Conservation (phyloP, 163 green algal genomes). For the Chlorella variabilis region DNA sequence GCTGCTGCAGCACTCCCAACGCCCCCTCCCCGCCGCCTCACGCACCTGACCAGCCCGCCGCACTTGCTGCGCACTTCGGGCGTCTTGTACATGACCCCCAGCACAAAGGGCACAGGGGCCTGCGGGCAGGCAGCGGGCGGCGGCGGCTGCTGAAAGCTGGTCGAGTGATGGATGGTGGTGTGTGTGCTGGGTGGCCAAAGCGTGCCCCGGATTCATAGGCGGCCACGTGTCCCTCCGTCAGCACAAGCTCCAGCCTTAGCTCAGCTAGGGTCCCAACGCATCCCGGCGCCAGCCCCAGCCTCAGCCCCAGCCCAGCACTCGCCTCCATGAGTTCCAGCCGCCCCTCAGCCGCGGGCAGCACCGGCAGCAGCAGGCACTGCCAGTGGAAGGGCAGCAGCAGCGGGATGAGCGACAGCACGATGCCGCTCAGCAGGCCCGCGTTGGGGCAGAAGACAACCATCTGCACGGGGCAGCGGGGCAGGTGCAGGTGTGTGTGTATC, state of each 20-base stretch:
- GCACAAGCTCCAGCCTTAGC: too few relatives aligned
- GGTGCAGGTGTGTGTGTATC: too few relatives aligned
- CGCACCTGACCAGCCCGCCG: slow-evolving; percentile 24
- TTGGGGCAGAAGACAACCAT: slow-evolving; percentile 87
- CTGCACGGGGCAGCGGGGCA: slow-evolving; percentile 38
- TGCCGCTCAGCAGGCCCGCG: slow-evolving; percentile 66
- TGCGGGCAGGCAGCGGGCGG: neutral
- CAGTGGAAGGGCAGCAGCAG: slow-evolving; percentile 84
- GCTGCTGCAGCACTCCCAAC: neutral
- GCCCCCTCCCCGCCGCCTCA: neutral
- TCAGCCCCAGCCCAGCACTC: neutral
- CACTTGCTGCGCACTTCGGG: slow-evolving; percentile 59
- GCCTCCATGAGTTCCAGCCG: slow-evolving; percentile 76
- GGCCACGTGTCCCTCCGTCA: too few relatives aligned
- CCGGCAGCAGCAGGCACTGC: slow-evolving; percentile 83
- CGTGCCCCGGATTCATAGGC: too few relatives aligned
- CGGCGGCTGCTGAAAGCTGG: too few relatives aligned
- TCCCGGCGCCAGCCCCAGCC: too few relatives aligned
- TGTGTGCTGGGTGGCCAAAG: neutral
- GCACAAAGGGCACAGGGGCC: slow-evolving; percentile 86
- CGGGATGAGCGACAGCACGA: slow-evolving; percentile 78
- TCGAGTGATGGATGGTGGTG: too few relatives aligned
- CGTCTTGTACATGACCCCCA: slow-evolving; percentile 88
- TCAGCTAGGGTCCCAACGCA: too few relatives aligned
- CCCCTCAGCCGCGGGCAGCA: slow-evolving; percentile 62